phyloP scores from a whole-genome alignment of 192 early-diverging fungal species.

The Backusella psychrophila region DNA sequence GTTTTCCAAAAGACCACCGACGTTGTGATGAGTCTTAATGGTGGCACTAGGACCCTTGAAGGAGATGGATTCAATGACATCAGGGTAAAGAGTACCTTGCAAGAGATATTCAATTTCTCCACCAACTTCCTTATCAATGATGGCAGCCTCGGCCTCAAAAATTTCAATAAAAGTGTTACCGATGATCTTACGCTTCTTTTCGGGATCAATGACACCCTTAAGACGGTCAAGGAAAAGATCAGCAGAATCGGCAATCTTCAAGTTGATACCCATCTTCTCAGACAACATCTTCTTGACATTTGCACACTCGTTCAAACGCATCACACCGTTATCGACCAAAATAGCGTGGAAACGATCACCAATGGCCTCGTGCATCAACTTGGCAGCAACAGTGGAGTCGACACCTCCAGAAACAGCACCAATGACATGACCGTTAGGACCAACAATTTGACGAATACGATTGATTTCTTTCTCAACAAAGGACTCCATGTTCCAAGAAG shows the following conservation, averaged over 20 bases:
- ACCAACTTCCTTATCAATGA: slow-evolving; percentile 81
- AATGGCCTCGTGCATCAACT: slow-evolving; percentile 96
- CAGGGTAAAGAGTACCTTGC: slow-evolving; percentile 98
- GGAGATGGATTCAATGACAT: slow-evolving; percentile 97
- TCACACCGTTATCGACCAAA: slow-evolving; percentile 97
- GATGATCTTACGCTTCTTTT: slow-evolving; percentile 98
- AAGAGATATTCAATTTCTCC: slow-evolving; percentile 92
- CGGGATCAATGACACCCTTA: slow-evolving; percentile 92
- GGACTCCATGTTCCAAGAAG: slow-evolving; percentile 95
- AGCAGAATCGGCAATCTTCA: slow-evolving; percentile 87
- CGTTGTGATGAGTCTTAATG: slow-evolving; percentile 99
- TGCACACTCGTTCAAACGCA: slow-evolving; percentile 95
- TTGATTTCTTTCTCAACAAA: slow-evolving; percentile 98
- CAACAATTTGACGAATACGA: slow-evolving; percentile 88
- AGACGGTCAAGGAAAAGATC: slow-evolving; percentile 83
- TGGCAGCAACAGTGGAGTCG: slow-evolving; percentile 94
- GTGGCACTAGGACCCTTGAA: slow-evolving; percentile 99
- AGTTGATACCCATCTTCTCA: slow-evolving; percentile 93
- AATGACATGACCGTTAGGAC: slow-evolving; percentile 88
- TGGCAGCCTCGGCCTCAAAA: slow-evolving; percentile 90
- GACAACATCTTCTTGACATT: slow-evolving; percentile 80
- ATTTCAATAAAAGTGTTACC: slow-evolving; percentile 99
- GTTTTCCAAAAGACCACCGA: slow-evolving; percentile 93
- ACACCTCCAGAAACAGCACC: slow-evolving; percentile 98
- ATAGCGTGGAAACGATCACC: slow-evolving; percentile 99